Evolutionary conservation across 1,284 basidiomycete genomes (phyloP), one percentile per base, ranked within the genome.

Genomic region (Puccinia novopanici): DNA sequence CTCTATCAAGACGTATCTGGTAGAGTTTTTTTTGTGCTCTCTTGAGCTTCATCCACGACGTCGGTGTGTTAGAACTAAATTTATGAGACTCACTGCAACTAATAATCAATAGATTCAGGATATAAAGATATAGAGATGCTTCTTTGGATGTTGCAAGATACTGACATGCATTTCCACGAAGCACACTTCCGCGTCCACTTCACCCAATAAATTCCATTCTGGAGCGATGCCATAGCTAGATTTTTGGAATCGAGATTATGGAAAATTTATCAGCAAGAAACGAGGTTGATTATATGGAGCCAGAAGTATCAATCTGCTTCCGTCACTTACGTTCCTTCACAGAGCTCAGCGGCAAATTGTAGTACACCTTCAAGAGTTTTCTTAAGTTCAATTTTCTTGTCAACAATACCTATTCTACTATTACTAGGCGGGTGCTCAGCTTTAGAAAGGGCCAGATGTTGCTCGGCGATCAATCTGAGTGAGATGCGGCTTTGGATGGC

Each of bases 161-260:
- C 77, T 63, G 42, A 80, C 77, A 73, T 80, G 77, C 61, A 80
- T 73, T 42, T 71, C 70, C 40, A 80, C 70, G 70, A 73, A 80
- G 30, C 77, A 73, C 10, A 61, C 70, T 63, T 72, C 57, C 3
- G 70, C 59, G 24, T 73, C 48, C 37, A 80, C 52, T 54, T 80
- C 68, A 22, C 77, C 77, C 42, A 52, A 19, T 22, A 72, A 22
- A 42, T n/a, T 52, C 77, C 77, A 80, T 71, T 63, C 57, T 27
- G 77, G 77, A n/a, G 77, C 54, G 42, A 42, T 50, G 10, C 70
- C 77, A 65, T 73, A 80, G 24, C 77, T 80, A 22, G 19, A 65
- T 34, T 22, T n/a, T 34, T 30, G 12, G 13, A 57, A 22, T 30
- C 12, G 30, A 13, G n/a, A 17, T 24, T 67, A n/a, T 27, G 42